Base-by-base conservation (phyloP, 148 eudicot species). In the Oxyria digyna region DNA sequence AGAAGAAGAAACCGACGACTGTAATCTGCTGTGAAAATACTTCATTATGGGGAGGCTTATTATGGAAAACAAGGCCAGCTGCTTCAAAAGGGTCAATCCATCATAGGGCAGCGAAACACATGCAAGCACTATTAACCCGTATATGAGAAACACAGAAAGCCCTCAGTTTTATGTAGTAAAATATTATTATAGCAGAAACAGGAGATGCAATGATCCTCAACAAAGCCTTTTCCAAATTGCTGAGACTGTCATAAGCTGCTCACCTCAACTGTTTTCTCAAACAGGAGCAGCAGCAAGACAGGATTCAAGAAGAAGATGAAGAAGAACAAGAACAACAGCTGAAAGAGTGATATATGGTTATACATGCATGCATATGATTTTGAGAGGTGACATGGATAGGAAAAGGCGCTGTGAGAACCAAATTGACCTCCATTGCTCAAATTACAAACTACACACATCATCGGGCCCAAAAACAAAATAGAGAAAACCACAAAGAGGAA, bases 201-300 rank as follows among this genome's bases (percentile, higher is more conserved):
- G 32, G 62, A 24, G 31, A 33, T 55, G 17, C 33, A 55, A 55
- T 26, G 63, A 14, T 55, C 23, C 63, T 55, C 63, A 55, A 11
- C 33, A 55, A 26, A 55, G 35, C 35, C 35, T 27, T 50, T 26
- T 27, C 63, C 11, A 24, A 26, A 54, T 54, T 11, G 62, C 17
- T 13, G 24, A 3, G 26, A 23, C 23, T 15, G 5, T 1, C 57
- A 10, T 29, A 55, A 12, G 63, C 63, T 55, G 63, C 33, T n/a
- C 63, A 10, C 63, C 63, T 55, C 63, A 55, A 55, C 63, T 26
- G 63, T 55, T 55, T 55, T 55, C 63, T 55, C 63, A 55, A 55
- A 55, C 63, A 55, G 63, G 63, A 55, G 63, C 63, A 55, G 33
- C 35, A 55, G 63, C 63, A 11, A 26, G 4, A 24, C 27, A 26